phyloP scores from a whole-genome alignment of 2,329 filamentous ascomycete genomes.

The Beauveria sp. region DNA sequence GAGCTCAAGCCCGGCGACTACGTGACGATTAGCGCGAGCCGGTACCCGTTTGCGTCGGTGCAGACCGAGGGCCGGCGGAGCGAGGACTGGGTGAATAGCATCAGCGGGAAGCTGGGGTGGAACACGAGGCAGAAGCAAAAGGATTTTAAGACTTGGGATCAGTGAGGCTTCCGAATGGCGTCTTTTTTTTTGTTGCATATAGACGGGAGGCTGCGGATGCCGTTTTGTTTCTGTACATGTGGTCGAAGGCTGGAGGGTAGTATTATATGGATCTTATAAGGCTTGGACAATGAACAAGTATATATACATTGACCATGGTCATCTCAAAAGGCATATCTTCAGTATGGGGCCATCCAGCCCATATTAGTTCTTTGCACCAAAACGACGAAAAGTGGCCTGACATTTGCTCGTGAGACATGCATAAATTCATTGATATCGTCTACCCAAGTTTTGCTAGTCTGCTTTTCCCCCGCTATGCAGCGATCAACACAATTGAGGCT shows the following conservation, averaged over 20 bases:
- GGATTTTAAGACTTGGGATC: constrained; percentile 42
- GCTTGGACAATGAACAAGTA: not conserved
- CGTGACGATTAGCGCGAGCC: constrained; percentile 72
- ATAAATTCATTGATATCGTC: not conserved
- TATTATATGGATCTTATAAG: not conserved
- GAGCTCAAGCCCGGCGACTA: constrained; percentile 74
- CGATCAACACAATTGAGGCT: no score
- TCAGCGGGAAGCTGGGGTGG: constrained; percentile 72
- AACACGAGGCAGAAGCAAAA: constrained; percentile 75
- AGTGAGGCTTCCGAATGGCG: constrained; percentile 2
- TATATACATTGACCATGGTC: not conserved
- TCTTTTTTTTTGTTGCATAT: constrained; percentile 11
- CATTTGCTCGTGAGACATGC: not conserved
- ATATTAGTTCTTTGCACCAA: not conserved
- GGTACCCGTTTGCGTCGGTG: constrained; percentile 74
- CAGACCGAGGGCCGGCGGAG: constrained; percentile 59
- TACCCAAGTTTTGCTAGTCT: not conserved
- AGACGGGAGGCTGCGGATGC: not conserved
- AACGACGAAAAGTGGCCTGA: not conserved
- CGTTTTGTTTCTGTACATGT: no score
- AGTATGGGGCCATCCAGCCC: no score
- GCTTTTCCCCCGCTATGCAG: no score
- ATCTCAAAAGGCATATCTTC: not conserved
- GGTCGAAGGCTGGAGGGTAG: not conserved
- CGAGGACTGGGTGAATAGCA: constrained; percentile 78